Evolutionary conservation across 306 rosid species (phyloP), one percentile per base, ranked within the genome.

Genomic region (Casuarina cunninghamiana): DNA sequence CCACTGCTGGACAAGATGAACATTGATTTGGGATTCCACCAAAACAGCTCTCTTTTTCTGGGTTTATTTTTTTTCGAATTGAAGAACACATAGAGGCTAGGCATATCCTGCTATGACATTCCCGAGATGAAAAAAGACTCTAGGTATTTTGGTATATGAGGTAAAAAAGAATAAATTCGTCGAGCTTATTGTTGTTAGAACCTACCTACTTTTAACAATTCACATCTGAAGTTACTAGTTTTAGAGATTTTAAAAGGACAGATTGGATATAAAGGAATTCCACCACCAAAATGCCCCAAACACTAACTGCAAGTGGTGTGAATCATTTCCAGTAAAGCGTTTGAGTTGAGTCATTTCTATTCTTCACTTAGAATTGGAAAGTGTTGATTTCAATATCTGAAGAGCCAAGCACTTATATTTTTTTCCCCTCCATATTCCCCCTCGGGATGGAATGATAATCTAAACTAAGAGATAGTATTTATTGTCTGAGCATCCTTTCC

Each of bases 291-390:
- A 39, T 53, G 63, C 41, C 73, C 77, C 70, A 55, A 70, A 53
- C 19, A 16, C 26, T 32, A n/a, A 66, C 72, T 51, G 74, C 46
- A 62, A 76, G 79, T 85, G 83, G 70, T 67, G 76, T 77, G 32
- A 9, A 90, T 88, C 89, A 78, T 83, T 88, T 90, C 89, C 44
- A 55, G 37, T 60, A 78, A 80, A 78, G 81, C 69, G 61, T 82
- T 81, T 86, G 76, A 66, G 53, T 76, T 66, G 75, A 54, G 80
- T 65, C 46, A 67, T 19, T 75, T 42, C 39, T 26, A 45, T 79
- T 68, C 79, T 73, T 76, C 42, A 84, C 82, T 53, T 67, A 42
- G 71, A 8, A 39, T 49, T 46, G 67, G 21, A 43, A 44, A 71
- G 66, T 37, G 60, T 77, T 80, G 83, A 46, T 50, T 61, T 39